These are phyloP conservation scores for Debaryomycetaceae sp. DNA, from an alignment of 1,139 yeast genomes.

Conservation along the genomic window DNA sequence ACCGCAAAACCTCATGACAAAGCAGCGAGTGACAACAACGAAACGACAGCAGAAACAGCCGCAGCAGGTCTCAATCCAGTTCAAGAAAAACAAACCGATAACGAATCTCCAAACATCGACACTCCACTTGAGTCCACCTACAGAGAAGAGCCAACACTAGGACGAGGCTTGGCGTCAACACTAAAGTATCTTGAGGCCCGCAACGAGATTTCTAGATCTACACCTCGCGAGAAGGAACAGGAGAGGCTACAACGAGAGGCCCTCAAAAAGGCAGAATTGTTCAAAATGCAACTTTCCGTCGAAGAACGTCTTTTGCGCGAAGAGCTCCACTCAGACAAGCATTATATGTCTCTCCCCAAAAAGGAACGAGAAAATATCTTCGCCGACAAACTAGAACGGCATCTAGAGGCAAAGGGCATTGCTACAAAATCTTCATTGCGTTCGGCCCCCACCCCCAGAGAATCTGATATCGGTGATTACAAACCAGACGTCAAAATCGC, in stretches of 20 bases:
- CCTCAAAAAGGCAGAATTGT: slow-evolving; percentile 29
- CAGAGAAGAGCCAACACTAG: slow-evolving; percentile 4
- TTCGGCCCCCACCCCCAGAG: slow-evolving; percentile 2
- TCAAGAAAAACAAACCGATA: slow-evolving; percentile 1
- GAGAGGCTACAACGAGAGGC: slow-evolving; percentile 25
- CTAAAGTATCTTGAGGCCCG: slow-evolving; percentile 50
- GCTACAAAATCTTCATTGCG: slow-evolving; percentile 6
- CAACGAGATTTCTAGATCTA: slow-evolving; percentile 27
- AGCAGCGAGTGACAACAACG: slow-evolving; percentile 1
- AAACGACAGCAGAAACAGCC: not conserved
- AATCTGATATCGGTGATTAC: slow-evolving; percentile 28
- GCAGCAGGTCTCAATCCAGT: not conserved
- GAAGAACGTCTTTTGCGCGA: slow-evolving; percentile 40
- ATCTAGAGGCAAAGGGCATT: slow-evolving; percentile 26
- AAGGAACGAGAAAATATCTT: slow-evolving; percentile 27
- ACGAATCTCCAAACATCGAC: slow-evolving; percentile 3
- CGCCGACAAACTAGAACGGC: slow-evolving; percentile 27
- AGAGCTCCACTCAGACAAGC: slow-evolving; percentile 34
- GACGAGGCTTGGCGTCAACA: slow-evolving; percentile 53
- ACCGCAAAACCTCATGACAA: slow-evolving; percentile 2
- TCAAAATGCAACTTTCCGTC: slow-evolving; percentile 30
- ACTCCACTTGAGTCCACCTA: slow-evolving; percentile 1
- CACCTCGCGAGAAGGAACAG: slow-evolving; percentile 12
- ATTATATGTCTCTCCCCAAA: slow-evolving; percentile 27
- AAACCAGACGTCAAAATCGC: slow-evolving; percentile 63